Conservation (phyloP, 2,329 filamentous ascomycete genomes). For the Tolypocladium pustulatum region DNA sequence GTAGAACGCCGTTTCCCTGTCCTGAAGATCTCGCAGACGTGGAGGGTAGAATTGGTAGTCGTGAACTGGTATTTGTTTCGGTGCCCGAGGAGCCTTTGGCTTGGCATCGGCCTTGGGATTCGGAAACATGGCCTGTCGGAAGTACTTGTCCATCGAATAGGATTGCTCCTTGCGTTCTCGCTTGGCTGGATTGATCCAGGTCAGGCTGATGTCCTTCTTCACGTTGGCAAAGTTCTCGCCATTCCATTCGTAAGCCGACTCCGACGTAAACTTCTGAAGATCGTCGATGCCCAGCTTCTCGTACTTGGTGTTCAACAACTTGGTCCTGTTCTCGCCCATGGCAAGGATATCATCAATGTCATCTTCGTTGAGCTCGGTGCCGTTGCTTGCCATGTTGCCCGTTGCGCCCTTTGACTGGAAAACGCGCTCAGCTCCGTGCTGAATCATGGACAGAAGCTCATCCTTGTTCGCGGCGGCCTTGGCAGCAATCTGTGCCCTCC, state of each 20-base stretch:
- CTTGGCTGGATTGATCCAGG: slow-evolving; percentile 97
- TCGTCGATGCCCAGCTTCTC: slow-evolving; percentile 96
- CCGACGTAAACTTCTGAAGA: slow-evolving; percentile 92
- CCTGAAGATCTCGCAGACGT: slow-evolving; percentile 76
- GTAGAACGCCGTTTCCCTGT: slow-evolving; percentile 91
- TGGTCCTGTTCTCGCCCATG: slow-evolving; percentile 80
- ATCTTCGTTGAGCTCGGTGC: slow-evolving; percentile 62
- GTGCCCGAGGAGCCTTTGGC: slow-evolving; percentile 89
- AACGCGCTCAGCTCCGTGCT: slow-evolving; percentile 93
- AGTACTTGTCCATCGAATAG: slow-evolving; percentile 99
- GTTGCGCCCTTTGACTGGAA: slow-evolving; percentile 65
- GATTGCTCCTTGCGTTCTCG: slow-evolving; percentile 96
- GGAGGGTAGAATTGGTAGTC: slow-evolving; percentile 97
- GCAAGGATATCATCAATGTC: slow-evolving; percentile 84
- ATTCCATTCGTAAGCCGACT: slow-evolving; percentile 98
- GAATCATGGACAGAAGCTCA: slow-evolving; percentile 94
- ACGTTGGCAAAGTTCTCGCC: slow-evolving; percentile 87
- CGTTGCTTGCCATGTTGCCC: slow-evolving; percentile 48
- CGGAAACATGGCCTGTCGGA: slow-evolving; percentile 74
- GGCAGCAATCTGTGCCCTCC: slow-evolving; percentile 78
- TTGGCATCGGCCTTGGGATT: slow-evolving; percentile 80
- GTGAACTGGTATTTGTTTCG: slow-evolving; percentile 83
- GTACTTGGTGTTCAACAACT: slow-evolving; percentile 84
- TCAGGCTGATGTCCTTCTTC: slow-evolving; percentile 86
- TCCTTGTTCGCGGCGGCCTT: slow-evolving; percentile 94